Evolutionary conservation across 2,329 filamentous ascomycete species (phyloP), one percentile per base, ranked within the genome.

Genomic region (Teratosphaeria zuluensis): DNA sequence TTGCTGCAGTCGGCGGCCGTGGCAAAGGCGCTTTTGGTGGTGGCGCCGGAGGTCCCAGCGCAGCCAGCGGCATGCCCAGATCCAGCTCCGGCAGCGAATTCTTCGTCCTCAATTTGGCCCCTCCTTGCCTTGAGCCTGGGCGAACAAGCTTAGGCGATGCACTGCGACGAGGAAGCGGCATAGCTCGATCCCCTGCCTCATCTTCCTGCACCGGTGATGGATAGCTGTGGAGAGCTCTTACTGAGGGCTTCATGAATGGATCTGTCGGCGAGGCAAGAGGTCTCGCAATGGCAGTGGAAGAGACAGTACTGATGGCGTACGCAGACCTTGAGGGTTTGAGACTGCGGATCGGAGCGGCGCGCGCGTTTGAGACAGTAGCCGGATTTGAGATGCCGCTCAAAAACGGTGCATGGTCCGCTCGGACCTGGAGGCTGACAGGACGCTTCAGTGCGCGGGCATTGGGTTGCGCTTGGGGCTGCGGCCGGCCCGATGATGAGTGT

Each of bases 21-120:
- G 77, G 77, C 24, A 78, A 63, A n/a, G 77, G 76, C 64, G 75
- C 73, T 12, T 68, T 71, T 57, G 77, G 77, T 24, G 77, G 77
- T 3, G 77, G 77, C 4, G 74, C 75, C 3, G 76, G 77, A 6
- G 77, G 77, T 2, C 76, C 76, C 2, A 79, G 64, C 0, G 71
- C 69, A 14, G 75, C 71, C 0, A 71, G 65, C 1, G 76, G 70
- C 61, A 78, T 73, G 19, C 59, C 72, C 61, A 63, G 67, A 59
- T 65, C 68, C 57, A 66, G 51, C 67, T 61, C 67, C 12, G 70
- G 66, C 32, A 75, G 60, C 2, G 64, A 64, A 14, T 60, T 30
- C 12, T 48, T 53, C 1, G 53, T 55, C 21, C 46, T 54, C 6
- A 60, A 21, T n/a, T 19, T 30, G 53, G 12, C 53, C 51, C 11